These are phyloP conservation scores for Apiotrichum akiyoshidainum DNA, from an alignment of 1,284 basidiomycete genomes.

Conservation along the genomic window DNA sequence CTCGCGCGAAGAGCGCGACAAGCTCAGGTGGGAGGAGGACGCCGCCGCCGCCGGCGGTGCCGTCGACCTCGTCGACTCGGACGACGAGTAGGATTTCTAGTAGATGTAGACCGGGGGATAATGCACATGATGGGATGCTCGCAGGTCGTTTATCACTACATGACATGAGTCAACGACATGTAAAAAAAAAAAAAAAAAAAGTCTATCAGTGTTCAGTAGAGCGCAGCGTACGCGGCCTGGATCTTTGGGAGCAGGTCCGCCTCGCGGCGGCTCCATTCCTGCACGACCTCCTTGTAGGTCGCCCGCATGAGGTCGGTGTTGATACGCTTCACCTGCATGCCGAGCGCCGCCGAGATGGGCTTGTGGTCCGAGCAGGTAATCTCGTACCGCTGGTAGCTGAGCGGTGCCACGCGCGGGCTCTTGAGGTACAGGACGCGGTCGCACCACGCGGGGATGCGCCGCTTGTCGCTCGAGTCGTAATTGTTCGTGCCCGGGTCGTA, in stretches of 20 bases:
- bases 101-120: not conserved
- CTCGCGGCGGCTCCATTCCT: conserved; percentile 62
- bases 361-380: conserved; percentile 79
- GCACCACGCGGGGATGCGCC: conserved; percentile 89
- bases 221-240: conserved; percentile 37
- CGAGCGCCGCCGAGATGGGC: conserved; percentile 76
- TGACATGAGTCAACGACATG: no score
- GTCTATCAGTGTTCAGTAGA: conserved; percentile 10
- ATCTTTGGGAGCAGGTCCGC: conserved; percentile 56
- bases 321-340: conserved; percentile 68
- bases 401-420: conserved; percentile 60
- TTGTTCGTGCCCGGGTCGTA: conserved; percentile 74
- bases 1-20: conserved; percentile 62
- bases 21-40: conserved; percentile 63
- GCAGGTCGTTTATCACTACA: not conserved
- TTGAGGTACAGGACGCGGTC: conserved; percentile 81
- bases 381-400: conserved; percentile 75
- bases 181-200: not conserved
- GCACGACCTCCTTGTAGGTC: conserved; percentile 59
- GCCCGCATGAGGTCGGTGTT: conserved; percentile 58
- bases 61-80: conserved; percentile 13
- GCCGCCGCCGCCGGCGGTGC: conserved; percentile 49
- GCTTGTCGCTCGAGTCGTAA: conserved; percentile 86
- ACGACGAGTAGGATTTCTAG: conserved; percentile 20
- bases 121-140: no score